phyloP scores from a whole-genome alignment of 2,329 filamentous ascomycete genomes.

The Pyrenochaeta sp. region DNA sequence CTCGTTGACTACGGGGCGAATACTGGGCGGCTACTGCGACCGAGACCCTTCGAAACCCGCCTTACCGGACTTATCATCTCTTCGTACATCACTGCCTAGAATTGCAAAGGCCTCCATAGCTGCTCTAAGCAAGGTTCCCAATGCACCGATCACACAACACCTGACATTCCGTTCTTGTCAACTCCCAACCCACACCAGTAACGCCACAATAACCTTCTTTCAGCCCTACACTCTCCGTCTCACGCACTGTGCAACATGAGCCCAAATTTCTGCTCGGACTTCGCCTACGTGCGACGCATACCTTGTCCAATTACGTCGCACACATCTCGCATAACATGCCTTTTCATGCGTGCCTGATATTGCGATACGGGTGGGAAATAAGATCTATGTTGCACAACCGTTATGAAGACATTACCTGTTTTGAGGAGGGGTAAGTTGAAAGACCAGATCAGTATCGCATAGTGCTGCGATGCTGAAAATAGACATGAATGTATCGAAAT shows the following conservation, averaged over 20 bases:
- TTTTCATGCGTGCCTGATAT: neutral
- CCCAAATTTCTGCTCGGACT: neutral
- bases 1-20: too few relatives aligned
- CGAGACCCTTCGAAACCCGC: too few relatives aligned
- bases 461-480: slow-evolving; percentile 6
- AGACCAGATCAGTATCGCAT: neutral
- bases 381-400: neutral
- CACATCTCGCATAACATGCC: slow-evolving; percentile 4
- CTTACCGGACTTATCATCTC: too few relatives aligned
- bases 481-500: slow-evolving; percentile 7
- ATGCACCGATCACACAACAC: neutral
- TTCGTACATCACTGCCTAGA: neutral
- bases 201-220: slow-evolving; percentile 27
- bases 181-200: neutral
- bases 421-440: neutral
- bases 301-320: neutral
- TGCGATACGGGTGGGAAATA: neutral
- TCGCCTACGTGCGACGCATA: neutral
- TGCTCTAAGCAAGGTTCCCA: neutral
- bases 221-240: slow-evolving; percentile 21
- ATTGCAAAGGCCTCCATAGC: neutral
- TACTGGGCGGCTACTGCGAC: too few relatives aligned
- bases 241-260: neutral
- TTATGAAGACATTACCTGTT: neutral
- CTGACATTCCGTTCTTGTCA: neutral